Evolutionary conservation across 768 basidiomycete species (phyloP).

Genomic region (Amanita exitialis): DNA sequence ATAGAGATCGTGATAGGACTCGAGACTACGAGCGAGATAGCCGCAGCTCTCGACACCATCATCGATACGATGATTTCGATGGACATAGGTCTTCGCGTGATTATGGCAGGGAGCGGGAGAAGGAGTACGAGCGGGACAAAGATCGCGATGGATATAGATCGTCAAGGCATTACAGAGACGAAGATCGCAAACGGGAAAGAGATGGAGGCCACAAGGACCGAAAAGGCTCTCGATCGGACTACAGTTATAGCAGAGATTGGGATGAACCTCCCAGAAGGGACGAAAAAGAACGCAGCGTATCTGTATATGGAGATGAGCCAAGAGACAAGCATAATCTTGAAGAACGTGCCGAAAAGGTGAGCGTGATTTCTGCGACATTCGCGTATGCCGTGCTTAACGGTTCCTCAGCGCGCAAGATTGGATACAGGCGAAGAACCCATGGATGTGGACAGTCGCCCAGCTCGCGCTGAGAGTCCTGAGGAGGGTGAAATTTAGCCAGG

Average conservation of each 20-base stretch:
- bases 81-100: conserved; percentile 29
- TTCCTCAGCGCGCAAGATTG: conserved; percentile 40
- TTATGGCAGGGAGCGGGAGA: conserved; percentile 28
- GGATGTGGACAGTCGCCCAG: conserved; percentile 31
- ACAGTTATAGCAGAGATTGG: conserved; percentile 30
- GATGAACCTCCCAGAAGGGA: conserved; percentile 34
- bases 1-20: conserved; percentile 28
- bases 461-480: conserved; percentile 72
- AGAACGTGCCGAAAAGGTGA: conserved; percentile 61
- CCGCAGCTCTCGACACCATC: conserved; percentile 34
- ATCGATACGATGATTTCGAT: conserved; percentile 42
- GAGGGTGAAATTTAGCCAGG: conserved; percentile 69
- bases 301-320: conserved; percentile 28
- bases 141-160: conserved; percentile 32
- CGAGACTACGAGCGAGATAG: conserved; percentile 24
- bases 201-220: conserved; percentile 32
- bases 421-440: conserved; percentile 33
- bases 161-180: conserved; percentile 41
- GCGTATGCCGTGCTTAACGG: conserved; percentile 7
- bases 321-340: conserved; percentile 45
- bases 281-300: conserved; percentile 26
- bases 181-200: conserved; percentile 43
- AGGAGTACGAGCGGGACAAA: conserved; percentile 28
- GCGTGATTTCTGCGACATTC: conserved; percentile 8
- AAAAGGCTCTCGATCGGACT: conserved; percentile 21